Evolutionary conservation across 768 basidiomycete species (phyloP).

Genomic region (Mycena vulgaris): DNA sequence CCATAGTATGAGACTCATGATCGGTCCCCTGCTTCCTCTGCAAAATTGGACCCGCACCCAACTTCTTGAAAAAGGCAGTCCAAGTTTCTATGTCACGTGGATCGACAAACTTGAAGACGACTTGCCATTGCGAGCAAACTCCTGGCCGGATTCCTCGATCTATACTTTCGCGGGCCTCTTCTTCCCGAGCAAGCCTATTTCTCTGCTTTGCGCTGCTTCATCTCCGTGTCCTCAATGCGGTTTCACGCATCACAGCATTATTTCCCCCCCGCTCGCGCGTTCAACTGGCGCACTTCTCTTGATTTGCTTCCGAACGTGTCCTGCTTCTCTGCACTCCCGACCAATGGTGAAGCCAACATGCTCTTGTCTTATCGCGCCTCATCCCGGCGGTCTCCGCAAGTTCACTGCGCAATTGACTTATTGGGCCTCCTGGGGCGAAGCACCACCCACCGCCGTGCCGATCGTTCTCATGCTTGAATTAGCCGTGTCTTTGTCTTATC

Average conservation of each 20-base stretch:
- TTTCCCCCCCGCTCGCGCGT: conserved; percentile 8
- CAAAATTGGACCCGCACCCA: neutral
- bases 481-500: conserved; percentile 7
- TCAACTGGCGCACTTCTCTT: conserved; percentile 4
- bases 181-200: conserved; percentile 28
- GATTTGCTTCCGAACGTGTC: conserved; percentile 28
- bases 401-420: conserved; percentile 33
- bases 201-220: conserved; percentile 1
- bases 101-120: conserved; percentile 4
- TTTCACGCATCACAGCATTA: conserved; percentile 16
- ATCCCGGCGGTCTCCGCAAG: conserved; percentile 19
- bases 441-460: neutral
- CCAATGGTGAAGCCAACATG: neutral
- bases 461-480: conserved; percentile 25
- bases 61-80: neutral
- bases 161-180: conserved; percentile 1
- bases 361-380: conserved; percentile 16
- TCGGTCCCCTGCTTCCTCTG: neutral
- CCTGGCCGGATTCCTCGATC: conserved; percentile 1
- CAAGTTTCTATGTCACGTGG: conserved; percentile 14
- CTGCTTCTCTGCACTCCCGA: conserved; percentile 4
- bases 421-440: conserved; percentile 26
- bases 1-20: neutral
- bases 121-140: conserved; percentile 11
- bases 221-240: conserved; percentile 29